Evolutionary conservation across 306 rosid species (phyloP).

Genomic region (Luffa aegyptiaca): DNA sequence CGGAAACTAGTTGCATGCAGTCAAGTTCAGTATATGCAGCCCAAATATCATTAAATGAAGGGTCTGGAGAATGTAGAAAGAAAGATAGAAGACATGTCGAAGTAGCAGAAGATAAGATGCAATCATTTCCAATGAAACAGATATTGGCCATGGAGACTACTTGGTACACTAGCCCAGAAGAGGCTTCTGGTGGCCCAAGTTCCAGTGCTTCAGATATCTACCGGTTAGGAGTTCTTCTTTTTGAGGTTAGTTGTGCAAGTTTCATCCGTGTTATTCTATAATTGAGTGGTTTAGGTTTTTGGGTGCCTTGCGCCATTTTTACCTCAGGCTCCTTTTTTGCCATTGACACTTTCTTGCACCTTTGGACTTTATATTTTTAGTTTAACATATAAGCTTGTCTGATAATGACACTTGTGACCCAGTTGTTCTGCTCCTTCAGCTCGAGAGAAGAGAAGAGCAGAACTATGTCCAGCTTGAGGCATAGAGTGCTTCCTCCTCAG

Average conservation of each 20-base stretch:
- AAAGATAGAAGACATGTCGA: constrained; percentile 51
- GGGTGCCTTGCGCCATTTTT: background rate
- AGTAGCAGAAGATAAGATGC: constrained; percentile 55
- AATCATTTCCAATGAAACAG: constrained; percentile 90
- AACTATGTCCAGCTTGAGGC: constrained; percentile 89
- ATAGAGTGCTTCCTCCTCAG: constrained; percentile 99
- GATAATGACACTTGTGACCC: constrained; percentile 29
- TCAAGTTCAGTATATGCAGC: constrained; percentile 66
- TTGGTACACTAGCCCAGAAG: constrained; percentile 96
- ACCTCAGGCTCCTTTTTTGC: background rate
- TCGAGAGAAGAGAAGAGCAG: constrained; percentile 80
- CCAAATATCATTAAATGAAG: constrained; percentile 48
- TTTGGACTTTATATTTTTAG: constrained; percentile 4
- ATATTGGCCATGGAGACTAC: constrained; percentile 67
- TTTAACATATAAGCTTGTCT: background rate
- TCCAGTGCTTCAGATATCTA: constrained; percentile 85
- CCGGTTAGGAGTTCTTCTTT: constrained; percentile 84
- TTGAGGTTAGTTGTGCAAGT: constrained; percentile 48
- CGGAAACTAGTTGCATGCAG: constrained; percentile 78
- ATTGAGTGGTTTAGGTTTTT: background rate
- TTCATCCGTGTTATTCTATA: background rate
- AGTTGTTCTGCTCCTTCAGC: constrained; percentile 84
- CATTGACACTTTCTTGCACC: background rate
- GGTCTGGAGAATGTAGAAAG: constrained; percentile 48
- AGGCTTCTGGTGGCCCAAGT: constrained; percentile 42